Percentiles rank a stretch among this genome's conserved stretches.
Evolutionary conservation across 192 early-diverging fungal genomes (phyloP).

Genomic region (Entomortierella chlamydospora): DNA sequence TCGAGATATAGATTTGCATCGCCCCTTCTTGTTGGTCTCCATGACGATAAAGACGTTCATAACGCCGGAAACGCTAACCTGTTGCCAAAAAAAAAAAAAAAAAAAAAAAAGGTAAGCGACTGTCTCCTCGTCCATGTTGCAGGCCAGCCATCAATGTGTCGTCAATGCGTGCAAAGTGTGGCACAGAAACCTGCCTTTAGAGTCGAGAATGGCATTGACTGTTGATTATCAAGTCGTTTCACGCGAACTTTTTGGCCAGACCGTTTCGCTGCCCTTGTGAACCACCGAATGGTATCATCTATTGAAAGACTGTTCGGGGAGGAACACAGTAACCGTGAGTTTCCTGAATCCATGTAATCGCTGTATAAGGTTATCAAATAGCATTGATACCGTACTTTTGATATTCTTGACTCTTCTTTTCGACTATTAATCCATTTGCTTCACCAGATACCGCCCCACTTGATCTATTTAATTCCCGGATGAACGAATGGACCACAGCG

Average conservation of each 20-base stretch:
- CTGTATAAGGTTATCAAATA: no score
- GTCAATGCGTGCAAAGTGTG: no score
- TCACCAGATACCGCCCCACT: background rate
- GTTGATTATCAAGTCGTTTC: slow-evolving; percentile 23
- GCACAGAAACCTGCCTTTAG: slow-evolving; percentile 7
- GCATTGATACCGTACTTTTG: no score
- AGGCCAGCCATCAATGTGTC: background rate
- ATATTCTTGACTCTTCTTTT: slow-evolving; percentile 24
- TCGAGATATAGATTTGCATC: slow-evolving; percentile 33
- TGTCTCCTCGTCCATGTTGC: no score
- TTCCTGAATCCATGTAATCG: no score
- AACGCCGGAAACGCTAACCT: slow-evolving; percentile 31
- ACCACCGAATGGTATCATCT: slow-evolving; percentile 44
- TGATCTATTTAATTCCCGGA: background rate
- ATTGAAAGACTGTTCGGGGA: slow-evolving; percentile 23
- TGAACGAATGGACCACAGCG: background rate
- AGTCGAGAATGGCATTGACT: slow-evolving; percentile 23
- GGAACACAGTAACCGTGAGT: background rate
- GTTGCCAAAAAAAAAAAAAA: background rate
- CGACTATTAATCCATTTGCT: background rate
- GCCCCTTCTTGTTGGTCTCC: slow-evolving; percentile 31
- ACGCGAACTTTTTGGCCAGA: slow-evolving; percentile 19
- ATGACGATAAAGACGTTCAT: slow-evolving; percentile 37
- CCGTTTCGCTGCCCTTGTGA: slow-evolving; percentile 13
- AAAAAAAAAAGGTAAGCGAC: no score